A percentile compares a stretch with the other conserved stretches of the same genome.
Evolutionary conservation across 306 rosid species (phyloP).

Genomic region (Gastrolobium villosum): DNA sequence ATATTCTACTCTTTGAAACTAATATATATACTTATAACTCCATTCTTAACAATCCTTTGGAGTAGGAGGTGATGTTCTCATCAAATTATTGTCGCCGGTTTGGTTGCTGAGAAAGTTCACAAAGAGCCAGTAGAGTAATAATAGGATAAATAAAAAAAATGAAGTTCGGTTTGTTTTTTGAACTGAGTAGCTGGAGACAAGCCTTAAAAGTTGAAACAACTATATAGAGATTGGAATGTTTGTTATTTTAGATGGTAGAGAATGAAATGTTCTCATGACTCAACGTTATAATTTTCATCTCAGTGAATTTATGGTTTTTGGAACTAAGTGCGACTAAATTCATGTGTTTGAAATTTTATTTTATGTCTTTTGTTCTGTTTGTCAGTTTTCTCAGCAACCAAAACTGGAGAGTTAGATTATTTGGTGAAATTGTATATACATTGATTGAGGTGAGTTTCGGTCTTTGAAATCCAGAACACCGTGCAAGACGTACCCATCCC

Average conservation of each 20-base stretch:
- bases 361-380: slow-evolving; percentile 40
- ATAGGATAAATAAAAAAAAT: neutral
- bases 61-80: neutral
- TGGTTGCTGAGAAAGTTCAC: slow-evolving; percentile 49
- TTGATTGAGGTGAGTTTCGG: slow-evolving; percentile 57
- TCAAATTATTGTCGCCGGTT: slow-evolving; percentile 12
- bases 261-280: slow-evolving; percentile 9
- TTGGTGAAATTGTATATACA: slow-evolving; percentile 55
- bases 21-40: neutral
- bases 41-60: neutral
- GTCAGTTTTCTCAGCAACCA: slow-evolving; percentile 66
- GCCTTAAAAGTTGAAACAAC: neutral
- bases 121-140: neutral
- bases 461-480: slow-evolving; percentile 36
- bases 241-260: slow-evolving; percentile 20
- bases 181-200: slow-evolving; percentile 33
- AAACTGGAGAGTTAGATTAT: slow-evolving; percentile 58
- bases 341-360: slow-evolving; percentile 37
- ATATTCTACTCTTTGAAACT: no score
- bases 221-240: neutral
- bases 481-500: slow-evolving; percentile 13
- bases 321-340: slow-evolving; percentile 32
- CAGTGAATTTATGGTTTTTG: slow-evolving; percentile 39
- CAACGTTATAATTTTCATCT: slow-evolving; percentile 26
- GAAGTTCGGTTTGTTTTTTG: slow-evolving; percentile 20